Evolutionary conservation across 441 rosid genomes (phyloP), one percentile per base, ranked within the genome.

Genomic region (Pelargonium myrrhifolium): DNA sequence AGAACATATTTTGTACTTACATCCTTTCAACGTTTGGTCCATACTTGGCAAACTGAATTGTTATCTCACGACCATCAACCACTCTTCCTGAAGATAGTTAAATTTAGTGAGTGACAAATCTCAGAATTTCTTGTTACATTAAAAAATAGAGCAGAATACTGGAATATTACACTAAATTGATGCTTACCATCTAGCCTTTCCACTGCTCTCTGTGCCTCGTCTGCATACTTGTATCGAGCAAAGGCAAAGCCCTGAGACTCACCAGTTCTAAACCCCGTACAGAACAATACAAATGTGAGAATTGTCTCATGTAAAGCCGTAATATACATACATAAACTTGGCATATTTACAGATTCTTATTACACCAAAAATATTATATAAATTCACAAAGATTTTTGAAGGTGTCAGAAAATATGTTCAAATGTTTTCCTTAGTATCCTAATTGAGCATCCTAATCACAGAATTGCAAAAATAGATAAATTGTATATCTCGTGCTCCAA

Each of bases 161-260:
- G 17, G 26, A 8, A 55, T 47, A 28, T 4, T 1, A 5, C 1
- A 2, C 14, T 22, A 68, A 84, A 55, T 18, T 3, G 5, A 20
- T 55, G 12, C 60, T 17, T 55, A 55, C 93, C 90, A 76, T 88
- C 93, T 66, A 88, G 93, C 80, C 80, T 84, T 0, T 86, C 93
- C 43, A 88, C 93, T 39, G 93, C 90, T 78, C 83, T 88, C 53
- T 82, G 87, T 47, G 93, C 93, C 81, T 88, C 90, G 5, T 86
- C 89, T 28, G 86, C 86, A 64, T 86, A 88, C 87, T 86, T 86
- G 65, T 81, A 88, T 0, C 90, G 89, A 51, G 84, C 93, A 79
- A 88, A 88, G 24, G 90, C 93, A 82, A 88, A 88, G 1, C 93
- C 90, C 65, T 89, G 82, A 12, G 89, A 86, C 64, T 88, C 93